Percentiles rank a stretch among this genome's conserved stretches.
Conservation (phyloP, 441 rosid species). For the Adansonia gregorii region DNA sequence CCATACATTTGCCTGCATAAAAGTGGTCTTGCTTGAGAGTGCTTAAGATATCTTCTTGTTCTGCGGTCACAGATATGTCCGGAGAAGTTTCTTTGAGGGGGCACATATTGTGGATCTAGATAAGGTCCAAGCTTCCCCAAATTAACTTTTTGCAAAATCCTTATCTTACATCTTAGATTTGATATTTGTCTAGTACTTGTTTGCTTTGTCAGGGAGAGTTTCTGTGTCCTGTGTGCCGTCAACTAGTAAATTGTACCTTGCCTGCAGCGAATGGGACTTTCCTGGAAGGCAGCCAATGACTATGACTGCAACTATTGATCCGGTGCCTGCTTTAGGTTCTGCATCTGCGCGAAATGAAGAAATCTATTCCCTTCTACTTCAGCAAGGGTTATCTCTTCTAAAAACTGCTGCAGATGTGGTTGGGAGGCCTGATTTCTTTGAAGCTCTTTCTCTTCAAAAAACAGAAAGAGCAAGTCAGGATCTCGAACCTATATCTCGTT, state of each 20-base stretch:
- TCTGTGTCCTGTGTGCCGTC: slow-evolving; percentile 97
- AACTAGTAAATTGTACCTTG: slow-evolving; percentile 81
- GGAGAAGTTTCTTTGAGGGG: slow-evolving; percentile 87
- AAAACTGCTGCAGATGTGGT: slow-evolving; percentile 62
- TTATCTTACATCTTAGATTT: neutral
- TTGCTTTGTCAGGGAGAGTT: slow-evolving; percentile 83
- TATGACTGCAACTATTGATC: slow-evolving; percentile 38
- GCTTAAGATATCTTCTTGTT: slow-evolving; percentile 16
- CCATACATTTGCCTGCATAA: slow-evolving; percentile 4
- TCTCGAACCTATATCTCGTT: slow-evolving; percentile 55
- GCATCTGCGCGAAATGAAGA: slow-evolving; percentile 37
- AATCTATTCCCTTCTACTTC: slow-evolving; percentile 50
- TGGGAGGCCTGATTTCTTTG: slow-evolving; percentile 52
- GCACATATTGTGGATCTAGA: slow-evolving; percentile 85
- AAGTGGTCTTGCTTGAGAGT: slow-evolving; percentile 12
- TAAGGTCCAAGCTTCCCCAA: slow-evolving; percentile 52
- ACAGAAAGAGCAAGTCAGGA: slow-evolving; percentile 48
- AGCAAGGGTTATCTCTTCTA: slow-evolving; percentile 68
- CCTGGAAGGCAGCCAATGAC: slow-evolving; percentile 55
- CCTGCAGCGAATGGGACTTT: slow-evolving; percentile 65
- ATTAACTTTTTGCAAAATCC: slow-evolving; percentile 2
- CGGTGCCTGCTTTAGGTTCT: slow-evolving; percentile 31
- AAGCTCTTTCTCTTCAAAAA: slow-evolving; percentile 49
- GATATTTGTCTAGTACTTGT: slow-evolving; percentile 26
- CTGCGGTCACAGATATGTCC: slow-evolving; percentile 46